Evolutionary conservation across 2,329 filamentous ascomycete species (phyloP), one percentile per base, ranked within the genome.

Genomic region (Claviceps paspali): DNA sequence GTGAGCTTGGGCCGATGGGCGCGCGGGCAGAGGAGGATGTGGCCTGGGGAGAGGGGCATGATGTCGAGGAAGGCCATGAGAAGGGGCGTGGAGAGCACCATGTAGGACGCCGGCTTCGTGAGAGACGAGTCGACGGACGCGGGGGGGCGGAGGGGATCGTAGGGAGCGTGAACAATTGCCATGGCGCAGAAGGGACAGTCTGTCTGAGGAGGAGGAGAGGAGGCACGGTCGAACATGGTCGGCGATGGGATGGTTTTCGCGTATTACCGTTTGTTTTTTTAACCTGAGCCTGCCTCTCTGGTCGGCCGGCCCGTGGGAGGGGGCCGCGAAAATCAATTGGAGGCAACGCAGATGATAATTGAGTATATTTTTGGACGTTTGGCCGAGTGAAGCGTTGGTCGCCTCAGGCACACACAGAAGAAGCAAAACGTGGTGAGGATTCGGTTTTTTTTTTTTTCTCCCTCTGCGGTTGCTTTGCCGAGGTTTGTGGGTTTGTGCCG

Each of bases 41-140:
- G 88, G 1, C 87, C 87, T 1, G 67, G 67, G 0, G 82, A 81
- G 36, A 96, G 73, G 1, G 91, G 91, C 64, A 92, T 73, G 51
- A 95, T 94, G 61, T 96, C 88, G 48, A 96, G 70, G 60, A 96
- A 96, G 29, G 86, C 86, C 44, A 96, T 62, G 21, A 91, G 74
- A 43, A 76, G 57, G 1, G 76, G 76, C 1, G 83, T 91, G 2
- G 82, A 83, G 41, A 95, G 71, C 23, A 95, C 71, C 22, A 95
- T 52, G 50, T 73, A 77, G 14, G 72, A 62, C 9, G 65, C 45
- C 1, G 68, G 65, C 2, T 53, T 48, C 7, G 62, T 60, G 42
- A 62, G 50, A 31, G 49, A 43, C 30, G 52, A 51, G 33, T 50
- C 43, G 40, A 54, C 41, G 5, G 53, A 47, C 11, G 61, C 32